Conservation (phyloP, 345 rosid species). For the Kandelia obovata region DNA sequence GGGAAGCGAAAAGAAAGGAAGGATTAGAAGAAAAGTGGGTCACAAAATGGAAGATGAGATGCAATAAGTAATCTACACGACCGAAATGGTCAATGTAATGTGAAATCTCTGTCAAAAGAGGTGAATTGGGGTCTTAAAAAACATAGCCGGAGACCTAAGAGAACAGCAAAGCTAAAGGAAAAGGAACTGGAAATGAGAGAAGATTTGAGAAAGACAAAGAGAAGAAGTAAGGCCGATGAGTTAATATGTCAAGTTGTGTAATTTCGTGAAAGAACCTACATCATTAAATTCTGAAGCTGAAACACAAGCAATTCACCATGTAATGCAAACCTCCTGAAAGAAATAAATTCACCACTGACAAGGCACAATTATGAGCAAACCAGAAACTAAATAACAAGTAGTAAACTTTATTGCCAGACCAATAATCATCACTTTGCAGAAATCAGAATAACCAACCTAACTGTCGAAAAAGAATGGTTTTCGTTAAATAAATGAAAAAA, state of each 20-base stretch:
- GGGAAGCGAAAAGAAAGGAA: too few relatives aligned
- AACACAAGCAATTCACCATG: background rate
- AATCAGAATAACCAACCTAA: constrained; percentile 25
- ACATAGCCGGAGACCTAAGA: background rate
- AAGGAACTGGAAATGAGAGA: background rate
- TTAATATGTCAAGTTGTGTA: background rate
- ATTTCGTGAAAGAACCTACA: background rate
- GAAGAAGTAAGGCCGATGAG: background rate
- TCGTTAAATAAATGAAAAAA: background rate
- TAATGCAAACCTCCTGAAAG: background rate
- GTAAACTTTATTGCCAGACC: constrained; percentile 24
- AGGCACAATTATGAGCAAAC: constrained; percentile 5
- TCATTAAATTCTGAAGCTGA: background rate
- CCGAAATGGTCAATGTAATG: background rate
- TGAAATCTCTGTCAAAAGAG: background rate
- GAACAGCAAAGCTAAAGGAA: background rate
- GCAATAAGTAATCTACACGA: background rate
- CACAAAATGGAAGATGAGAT: background rate
- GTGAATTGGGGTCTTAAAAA: background rate
- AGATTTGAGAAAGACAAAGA: background rate
- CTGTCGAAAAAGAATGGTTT: background rate
- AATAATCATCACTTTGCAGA: constrained; percentile 14
- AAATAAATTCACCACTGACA: constrained; percentile 9
- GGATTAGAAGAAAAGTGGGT: too few relatives aligned
- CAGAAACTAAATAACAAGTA: background rate